Percentiles rank a stretch among this genome's conserved stretches.
phyloP scores from a whole-genome alignment of 768 basidiomycete genomes.

The Panellus pusillus region DNA sequence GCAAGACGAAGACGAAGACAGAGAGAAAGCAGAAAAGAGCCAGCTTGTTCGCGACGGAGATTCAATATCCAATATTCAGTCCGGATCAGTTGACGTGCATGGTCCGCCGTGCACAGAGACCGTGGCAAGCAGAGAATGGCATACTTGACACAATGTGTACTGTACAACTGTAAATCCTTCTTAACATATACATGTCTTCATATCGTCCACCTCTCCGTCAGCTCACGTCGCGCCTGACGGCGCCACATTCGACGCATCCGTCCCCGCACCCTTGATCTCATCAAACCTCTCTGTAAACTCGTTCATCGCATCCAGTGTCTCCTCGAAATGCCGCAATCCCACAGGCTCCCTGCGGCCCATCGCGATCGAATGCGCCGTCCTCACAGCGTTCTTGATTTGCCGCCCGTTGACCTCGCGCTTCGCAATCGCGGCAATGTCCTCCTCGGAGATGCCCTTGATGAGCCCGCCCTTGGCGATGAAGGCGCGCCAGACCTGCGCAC shows the following conservation, averaged over 20 bases:
- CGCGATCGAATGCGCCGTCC: slow-evolving; percentile 64
- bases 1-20: too few relatives aligned
- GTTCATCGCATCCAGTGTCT: slow-evolving; percentile 62
- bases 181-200: too few relatives aligned
- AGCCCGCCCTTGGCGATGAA: slow-evolving; percentile 44
- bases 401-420: slow-evolving; percentile 58
- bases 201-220: too few relatives aligned
- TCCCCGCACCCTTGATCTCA: slow-evolving; percentile 10
- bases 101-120: too few relatives aligned
- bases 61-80: too few relatives aligned
- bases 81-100: too few relatives aligned
- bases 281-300: slow-evolving; percentile 54
- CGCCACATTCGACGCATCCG: not conserved
- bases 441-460: slow-evolving; percentile 34
- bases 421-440: slow-evolving; percentile 47
- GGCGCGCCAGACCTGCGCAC: slow-evolving; percentile 62
- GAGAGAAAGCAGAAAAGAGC: too few relatives aligned
- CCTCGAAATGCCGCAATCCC: slow-evolving; percentile 49
- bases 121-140: too few relatives aligned
- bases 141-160: too few relatives aligned
- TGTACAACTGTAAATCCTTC: too few relatives aligned
- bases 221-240: too few relatives aligned
- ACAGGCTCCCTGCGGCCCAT: slow-evolving; percentile 46
- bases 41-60: too few relatives aligned
- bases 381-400: slow-evolving; percentile 69